Base-by-base conservation (phyloP, 2,329 filamentous ascomycete species). In the Penicillium sp. region DNA sequence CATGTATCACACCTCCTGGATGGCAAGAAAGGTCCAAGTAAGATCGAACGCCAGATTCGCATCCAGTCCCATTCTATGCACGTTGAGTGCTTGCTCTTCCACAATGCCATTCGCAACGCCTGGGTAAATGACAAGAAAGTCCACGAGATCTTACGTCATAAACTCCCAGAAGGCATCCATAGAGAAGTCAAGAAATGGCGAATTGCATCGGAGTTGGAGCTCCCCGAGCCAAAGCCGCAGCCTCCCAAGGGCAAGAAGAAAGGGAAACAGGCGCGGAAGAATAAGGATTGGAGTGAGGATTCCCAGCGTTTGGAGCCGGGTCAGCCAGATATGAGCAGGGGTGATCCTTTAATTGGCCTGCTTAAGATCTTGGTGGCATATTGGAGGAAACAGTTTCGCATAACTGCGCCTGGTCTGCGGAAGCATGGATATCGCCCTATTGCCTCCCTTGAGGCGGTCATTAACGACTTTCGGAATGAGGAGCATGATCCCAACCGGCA, bases 391-490 rank as follows among this genome's bases (percentile, higher is more conserved):
- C 85, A 89, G 37, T 99, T 96, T 76, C 85, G 82, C 1, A 83
- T 95, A 47, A 92, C 88, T 0, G 85, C 89, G 0, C 92, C 93
- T 0, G 92, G 91, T 0, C 73, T 98, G 24, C 86, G 93, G n/a
- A 99, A 98, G 79, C 85, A 87, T 73, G 95, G 95, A 0, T 98
- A 98, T 74, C 90, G 94, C 81, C 84, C 90, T 0, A 84, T 92
- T n/a, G 84, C 89, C 68, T 84, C 87, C 26, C 80, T 97, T 2
- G 89, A 92, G 68, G 85, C 88, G n/a, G 83, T 95, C 62, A 87
- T 90, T 7, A 88, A 89, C 35, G 88, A 86, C 0, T 92, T 90
- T 75, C 84, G 86, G 35, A 84, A 88, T 13, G 85, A 89, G 53
- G 80, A 82, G 0, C 81, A 87, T 60, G 85, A 95, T 67, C 76